These are phyloP conservation scores for Adansonia madagascariensis DNA, from an alignment of 441 rosid species.

Conservation along the genomic window DNA sequence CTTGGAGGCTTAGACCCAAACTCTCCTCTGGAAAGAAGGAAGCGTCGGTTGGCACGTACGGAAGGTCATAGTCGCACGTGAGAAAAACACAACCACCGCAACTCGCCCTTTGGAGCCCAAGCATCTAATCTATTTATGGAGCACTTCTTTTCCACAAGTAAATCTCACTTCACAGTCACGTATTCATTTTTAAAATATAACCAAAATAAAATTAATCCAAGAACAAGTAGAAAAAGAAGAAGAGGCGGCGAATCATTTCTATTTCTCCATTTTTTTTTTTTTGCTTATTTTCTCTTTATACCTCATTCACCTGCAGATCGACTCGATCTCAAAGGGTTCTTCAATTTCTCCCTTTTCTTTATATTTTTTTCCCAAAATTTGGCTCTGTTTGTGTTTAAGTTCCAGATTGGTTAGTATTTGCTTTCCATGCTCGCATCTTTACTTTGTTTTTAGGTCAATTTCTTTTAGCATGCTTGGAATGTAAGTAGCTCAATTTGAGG, in stretches of 20 bases:
- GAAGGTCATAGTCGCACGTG: slow-evolving; percentile 54
- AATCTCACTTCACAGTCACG: background rate
- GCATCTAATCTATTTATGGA: background rate
- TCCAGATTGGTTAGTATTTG: background rate
- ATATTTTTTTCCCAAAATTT: slow-evolving; percentile 4
- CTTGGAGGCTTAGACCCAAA: no score
- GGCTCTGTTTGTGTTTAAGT: background rate
- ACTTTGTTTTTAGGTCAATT: slow-evolving; percentile 7
- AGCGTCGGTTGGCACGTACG: slow-evolving; percentile 84
- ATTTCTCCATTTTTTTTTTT: background rate
- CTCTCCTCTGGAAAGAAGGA: slow-evolving; percentile 14
- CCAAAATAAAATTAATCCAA: background rate
- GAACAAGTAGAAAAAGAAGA: background rate
- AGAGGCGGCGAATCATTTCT: background rate
- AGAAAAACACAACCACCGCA: slow-evolving; percentile 29
- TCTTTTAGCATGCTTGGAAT: background rate
- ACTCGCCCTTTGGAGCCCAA: background rate
- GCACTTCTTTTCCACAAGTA: background rate
- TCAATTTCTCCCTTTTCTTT: background rate
- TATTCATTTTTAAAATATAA: background rate
- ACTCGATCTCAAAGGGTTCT: slow-evolving; percentile 36
- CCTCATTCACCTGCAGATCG: slow-evolving; percentile 43
- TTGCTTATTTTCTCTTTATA: slow-evolving; percentile 29
- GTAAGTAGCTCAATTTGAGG: background rate
- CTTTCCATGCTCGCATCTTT: background rate